Base-by-base conservation (phyloP, 768 basidiomycete genomes). In the Coprinopsis cinerea region DNA sequence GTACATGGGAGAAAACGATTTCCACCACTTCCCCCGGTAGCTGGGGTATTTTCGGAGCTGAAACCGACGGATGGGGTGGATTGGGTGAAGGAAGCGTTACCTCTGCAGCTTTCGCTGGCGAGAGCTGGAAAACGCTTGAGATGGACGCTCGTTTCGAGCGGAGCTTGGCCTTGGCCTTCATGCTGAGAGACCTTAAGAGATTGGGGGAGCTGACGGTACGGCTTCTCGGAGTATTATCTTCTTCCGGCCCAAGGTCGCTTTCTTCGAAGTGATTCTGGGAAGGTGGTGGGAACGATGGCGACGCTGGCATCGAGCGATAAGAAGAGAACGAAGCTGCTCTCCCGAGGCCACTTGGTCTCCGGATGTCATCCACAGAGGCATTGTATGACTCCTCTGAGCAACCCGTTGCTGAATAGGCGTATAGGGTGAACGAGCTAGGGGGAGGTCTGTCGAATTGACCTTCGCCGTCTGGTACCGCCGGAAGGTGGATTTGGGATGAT, bases 341-440 rank as follows among this genome's bases (percentile, higher is more conserved):
- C 20, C 74, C 74, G 11, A 76, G 58, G 4, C 73, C 74, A 55
- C 74, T 76, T 5, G 74, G 74, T 37, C 70, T 56, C 23, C 74
- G 70, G 46, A 76, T 76, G 26, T 76, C 73, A 41, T 72, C 71
- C n/a, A 63, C 61, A 4, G 61, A 62, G 18, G 58, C 60, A 10
- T 54, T 42, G 37, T 56, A 32, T 15, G 44, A 28, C 17, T 45
- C 44, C 53, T 26, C 48, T 30, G 37, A 60, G 59, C n/a, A 54
- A 49, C 39, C 17, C 44, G 18, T 47, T 25, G n/a, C 55, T 49
- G 40, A 52, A 46, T 17, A 42, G 56, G 41, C 41, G 39, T 18
- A 58, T 30, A 25, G 51, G 23, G 11, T 36, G 48, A 41, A 43
- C 39, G 44, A 57, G 55, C 48, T 54, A 34, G 24, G 56, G 23